Conservation (phyloP, 2,329 filamentous ascomycete genomes). For the Ramularia collo-cygni region DNA sequence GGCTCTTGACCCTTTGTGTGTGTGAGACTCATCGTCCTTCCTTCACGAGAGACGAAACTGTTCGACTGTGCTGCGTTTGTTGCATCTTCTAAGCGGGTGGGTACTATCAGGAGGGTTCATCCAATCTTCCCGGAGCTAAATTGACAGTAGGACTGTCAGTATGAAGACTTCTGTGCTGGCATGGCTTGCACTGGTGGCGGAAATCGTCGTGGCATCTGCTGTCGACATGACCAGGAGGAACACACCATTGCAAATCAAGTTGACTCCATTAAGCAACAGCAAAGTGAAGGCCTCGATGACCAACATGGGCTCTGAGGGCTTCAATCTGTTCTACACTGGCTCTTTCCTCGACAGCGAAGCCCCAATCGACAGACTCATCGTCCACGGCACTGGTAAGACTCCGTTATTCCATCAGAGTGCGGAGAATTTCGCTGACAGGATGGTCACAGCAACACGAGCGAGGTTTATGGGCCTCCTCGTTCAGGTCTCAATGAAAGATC, state of each 20-base stretch:
- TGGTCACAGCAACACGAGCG: conserved; percentile 14
- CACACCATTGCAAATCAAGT: conserved; percentile 18
- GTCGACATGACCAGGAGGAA: conserved; percentile 20
- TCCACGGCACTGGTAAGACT: conserved; percentile 15
- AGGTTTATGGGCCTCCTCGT: conserved; percentile 49
- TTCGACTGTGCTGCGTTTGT: no score
- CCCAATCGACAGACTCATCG: conserved; percentile 22
- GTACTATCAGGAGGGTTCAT: no score
- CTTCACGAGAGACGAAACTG: no score
- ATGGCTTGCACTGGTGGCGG: no score
- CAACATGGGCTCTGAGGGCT: conserved; percentile 19
- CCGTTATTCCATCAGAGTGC: neutral
- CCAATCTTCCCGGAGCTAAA: no score
- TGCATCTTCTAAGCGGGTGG: no score
- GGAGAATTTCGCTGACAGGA: no score
- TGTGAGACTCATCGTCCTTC: no score
- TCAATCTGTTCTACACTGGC: conserved; percentile 24
- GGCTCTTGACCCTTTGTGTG: no score
- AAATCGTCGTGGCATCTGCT: no score
- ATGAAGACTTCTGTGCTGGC: no score
- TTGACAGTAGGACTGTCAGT: no score
- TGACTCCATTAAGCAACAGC: conserved; percentile 18
- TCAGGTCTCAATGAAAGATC: conserved; percentile 39
- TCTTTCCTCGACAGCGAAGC: conserved; percentile 21
- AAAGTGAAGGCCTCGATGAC: conserved; percentile 22